A percentile compares a stretch with the other conserved stretches of the same genome.
Conservation (phyloP, 495 filamentous ascomycete species). For the Neurospora pannonica region DNA sequence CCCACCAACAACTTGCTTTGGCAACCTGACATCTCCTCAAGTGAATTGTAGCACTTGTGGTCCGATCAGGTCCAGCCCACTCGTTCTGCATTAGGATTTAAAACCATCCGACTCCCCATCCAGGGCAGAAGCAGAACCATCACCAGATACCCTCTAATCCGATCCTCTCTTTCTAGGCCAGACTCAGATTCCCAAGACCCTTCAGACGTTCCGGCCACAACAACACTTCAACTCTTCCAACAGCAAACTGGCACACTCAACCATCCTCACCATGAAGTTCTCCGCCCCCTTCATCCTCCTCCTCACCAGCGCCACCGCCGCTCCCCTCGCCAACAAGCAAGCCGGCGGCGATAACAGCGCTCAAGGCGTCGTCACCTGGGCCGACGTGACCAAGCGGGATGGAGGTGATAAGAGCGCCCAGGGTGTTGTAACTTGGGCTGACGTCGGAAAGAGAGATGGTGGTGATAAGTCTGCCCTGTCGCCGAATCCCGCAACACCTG, state of each 20-base stretch:
- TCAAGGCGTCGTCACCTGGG: constrained; percentile 1
- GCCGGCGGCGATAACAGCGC: background rate
- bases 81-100: background rate
- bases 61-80: background rate
- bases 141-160: background rate
- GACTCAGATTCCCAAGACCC: background rate
- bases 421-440: constrained; percentile 1
- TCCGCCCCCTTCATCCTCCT: background rate
- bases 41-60: background rate
- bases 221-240: background rate
- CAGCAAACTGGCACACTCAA: too few relatives aligned
- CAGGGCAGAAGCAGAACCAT: background rate
- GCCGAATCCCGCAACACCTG: background rate
- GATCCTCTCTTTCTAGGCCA: background rate
- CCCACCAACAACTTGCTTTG: too few relatives aligned
- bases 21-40: background rate
- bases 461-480: background rate
- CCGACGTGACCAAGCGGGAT: background rate
- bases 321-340: background rate
- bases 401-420: background rate
- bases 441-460: background rate
- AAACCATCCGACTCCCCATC: background rate
- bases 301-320: background rate
- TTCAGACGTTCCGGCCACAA: background rate
- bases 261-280: background rate